Base-by-base conservation (phyloP, 1,284 basidiomycete genomes). In the Tranzscheliella williamsii region DNA sequence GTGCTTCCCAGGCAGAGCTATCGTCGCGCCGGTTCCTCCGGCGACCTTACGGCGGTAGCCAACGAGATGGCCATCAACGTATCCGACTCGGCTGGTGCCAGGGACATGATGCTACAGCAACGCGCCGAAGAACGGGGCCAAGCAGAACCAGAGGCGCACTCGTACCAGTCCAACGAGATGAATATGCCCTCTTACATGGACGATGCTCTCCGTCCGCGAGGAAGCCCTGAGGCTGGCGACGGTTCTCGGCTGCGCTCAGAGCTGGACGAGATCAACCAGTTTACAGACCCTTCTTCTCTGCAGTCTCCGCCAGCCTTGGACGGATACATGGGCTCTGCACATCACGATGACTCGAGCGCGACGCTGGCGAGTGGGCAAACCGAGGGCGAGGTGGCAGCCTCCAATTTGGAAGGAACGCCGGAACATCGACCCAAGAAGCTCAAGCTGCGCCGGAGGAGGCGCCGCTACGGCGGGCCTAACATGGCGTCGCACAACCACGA, bases 401-500 rank as follows among this genome's bases (percentile, higher is more conserved):
- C 16, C 8, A 22, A 13, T 9, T 15, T 15, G 15, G 8, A 8
- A 8, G 26, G 26, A 27, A 8, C 26, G 15, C 8, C 54, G 17
- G 56, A 68, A 27, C 54, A 42, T 12, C 42, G 55, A 9, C 50
- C 52, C 8, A 43, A 44, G 20, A 51, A 55, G 29, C 40, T 53
- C 38, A 55, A 50, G 33, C 38, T 56, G 16, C 54, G 55, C 17
- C 50, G 48, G 24, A 38, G 55, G 7, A 54, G 50, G 24, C 61
- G 56, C 23, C 57, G 49, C 21, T 61, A 46, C 43, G 61, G 65
- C 30, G 57, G 50, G n/a, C 73, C 69, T 26, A 77, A 77, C 53
- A 53, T 66, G 57, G 72, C 73, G 13, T 77, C 75, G 42, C 75
- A 77, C 67, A 76, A 72, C 42, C 72, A 75, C 53, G 70, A 74